Conservation (phyloP, 495 filamentous ascomycete species). For the Xylaria acuta region DNA sequence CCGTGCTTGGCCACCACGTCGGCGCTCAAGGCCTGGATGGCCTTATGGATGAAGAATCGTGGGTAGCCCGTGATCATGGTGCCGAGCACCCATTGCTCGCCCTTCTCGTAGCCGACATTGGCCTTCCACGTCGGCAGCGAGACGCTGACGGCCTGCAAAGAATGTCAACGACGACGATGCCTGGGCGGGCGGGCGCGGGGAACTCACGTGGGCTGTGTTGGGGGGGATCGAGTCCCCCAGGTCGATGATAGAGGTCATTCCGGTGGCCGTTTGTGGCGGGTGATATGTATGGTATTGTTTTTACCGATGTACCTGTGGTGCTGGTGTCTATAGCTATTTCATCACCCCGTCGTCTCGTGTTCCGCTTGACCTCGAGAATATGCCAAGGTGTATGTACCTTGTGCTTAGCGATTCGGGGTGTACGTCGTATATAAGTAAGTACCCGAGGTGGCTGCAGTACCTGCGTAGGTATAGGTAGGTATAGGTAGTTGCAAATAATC, state of each 20-base stretch:
- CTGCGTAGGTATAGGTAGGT: background rate
- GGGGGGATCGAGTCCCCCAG: conserved; percentile 66
- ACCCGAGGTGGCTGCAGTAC: background rate
- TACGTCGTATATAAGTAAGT: background rate
- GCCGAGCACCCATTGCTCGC: conserved; percentile 80
- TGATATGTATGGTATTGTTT: background rate
- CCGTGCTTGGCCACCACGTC: conserved; percentile 72
- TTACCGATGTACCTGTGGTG: background rate
- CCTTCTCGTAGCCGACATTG: conserved; percentile 93
- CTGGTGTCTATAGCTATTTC: background rate
- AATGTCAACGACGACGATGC: conserved; percentile 22
- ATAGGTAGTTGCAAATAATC: background rate
- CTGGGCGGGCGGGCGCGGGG: conserved; percentile 18
- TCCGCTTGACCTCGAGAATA: too few relatives aligned
- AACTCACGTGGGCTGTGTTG: conserved; percentile 65
- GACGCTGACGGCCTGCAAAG: conserved; percentile 84
- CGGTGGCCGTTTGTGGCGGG: background rate
- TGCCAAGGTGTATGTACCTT: too few relatives aligned
- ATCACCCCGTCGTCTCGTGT: background rate
- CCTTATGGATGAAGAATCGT: conserved; percentile 92
- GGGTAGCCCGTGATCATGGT: conserved; percentile 94
- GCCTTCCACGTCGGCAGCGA: conserved; percentile 93
- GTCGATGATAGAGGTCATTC: conserved; percentile 51
- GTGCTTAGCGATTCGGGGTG: background rate
- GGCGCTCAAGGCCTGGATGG: conserved; percentile 74